Evolutionary conservation across 2,329 filamentous ascomycete species (phyloP), one percentile per base, ranked within the genome.

Genomic region (Stagonosporopsis cucurbitacearum): DNA sequence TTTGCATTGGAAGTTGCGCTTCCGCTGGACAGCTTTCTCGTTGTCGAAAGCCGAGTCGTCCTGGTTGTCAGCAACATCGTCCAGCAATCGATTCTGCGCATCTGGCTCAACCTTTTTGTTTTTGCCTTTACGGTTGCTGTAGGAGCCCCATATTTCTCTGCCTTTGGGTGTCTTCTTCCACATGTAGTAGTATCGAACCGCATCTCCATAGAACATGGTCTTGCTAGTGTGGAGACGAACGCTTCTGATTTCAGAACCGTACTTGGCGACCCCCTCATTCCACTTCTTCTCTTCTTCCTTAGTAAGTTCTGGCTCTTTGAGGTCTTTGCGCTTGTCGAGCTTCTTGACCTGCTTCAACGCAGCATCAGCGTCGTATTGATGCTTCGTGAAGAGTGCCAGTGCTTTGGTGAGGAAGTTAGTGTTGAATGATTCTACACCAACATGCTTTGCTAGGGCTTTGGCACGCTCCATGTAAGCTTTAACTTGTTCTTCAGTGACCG

Each of bases 41-140:
- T 87, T 88, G 73, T 99, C 95, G 68, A 96, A 99, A 2, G 95
- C 95, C 6, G 95, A 99, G 76, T 99, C 95, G 66, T 99, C 95
- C 13, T 90, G 84, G 59, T 94, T 89, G 72, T 99, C 90, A 7
- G 94, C 95, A 59, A 99, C 88, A 72, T 98, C 94, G 66, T 97
- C 93, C 58, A 95, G 86, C 26, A 96, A 79, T 73, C 95, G 96
- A 26, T 86, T 86, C 42, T 87, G 88, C 41, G 77, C 60, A 52
- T 77, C 78, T 28, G 77, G 73, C 20, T 76, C 68, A 17, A 76
- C 85, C 66, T 87, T 89, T 70, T 96, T 91, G 76, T 95, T 96
- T 75, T 94, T 96, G 53, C 91, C 91, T 72, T 96, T 96, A 41
- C 94, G 86, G 11, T 91, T 92, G 46, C 91, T 87, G 67, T 90